Evolutionary conservation across 345 rosid species (phyloP).

Genomic region (Populus nigra): DNA sequence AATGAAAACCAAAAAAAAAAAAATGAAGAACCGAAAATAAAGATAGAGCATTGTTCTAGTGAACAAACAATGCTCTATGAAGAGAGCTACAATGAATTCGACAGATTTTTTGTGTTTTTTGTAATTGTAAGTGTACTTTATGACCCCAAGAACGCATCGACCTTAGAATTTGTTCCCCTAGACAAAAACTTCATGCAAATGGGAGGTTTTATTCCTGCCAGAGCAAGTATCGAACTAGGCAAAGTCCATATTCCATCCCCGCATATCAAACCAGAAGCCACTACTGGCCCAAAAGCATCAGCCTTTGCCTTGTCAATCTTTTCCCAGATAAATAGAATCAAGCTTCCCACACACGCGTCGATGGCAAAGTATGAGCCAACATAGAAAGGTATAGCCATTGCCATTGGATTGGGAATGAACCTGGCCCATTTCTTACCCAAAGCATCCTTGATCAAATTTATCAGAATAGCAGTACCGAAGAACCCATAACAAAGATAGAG

Average conservation of each 20-base stretch:
- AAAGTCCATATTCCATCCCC: slow-evolving; percentile 32
- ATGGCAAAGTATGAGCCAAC: slow-evolving; percentile 47
- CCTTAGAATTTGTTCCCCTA: slow-evolving; percentile 11
- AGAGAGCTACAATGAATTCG: too few species aligned
- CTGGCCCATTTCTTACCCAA: slow-evolving; percentile 31
- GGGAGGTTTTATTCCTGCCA: slow-evolving; percentile 19
- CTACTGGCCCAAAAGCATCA: slow-evolving; percentile 25
- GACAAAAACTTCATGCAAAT: slow-evolving; percentile 30
- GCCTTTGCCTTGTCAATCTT: slow-evolving; percentile 36
- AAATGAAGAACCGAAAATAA: too few species aligned
- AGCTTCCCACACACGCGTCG: slow-evolving; percentile 55
- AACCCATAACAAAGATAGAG: slow-evolving; percentile 41
- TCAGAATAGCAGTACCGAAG: slow-evolving; percentile 39
- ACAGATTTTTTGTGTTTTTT: too few species aligned
- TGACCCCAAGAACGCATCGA: slow-evolving; percentile 8
- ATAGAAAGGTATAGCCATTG: slow-evolving; percentile 53
- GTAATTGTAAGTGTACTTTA: neutral
- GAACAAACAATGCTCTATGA: too few species aligned
- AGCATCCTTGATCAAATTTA: slow-evolving; percentile 31
- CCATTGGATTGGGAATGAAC: slow-evolving; percentile 48
- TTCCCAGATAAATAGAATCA: slow-evolving; percentile 45
- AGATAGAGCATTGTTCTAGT: too few species aligned
- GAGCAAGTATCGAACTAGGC: slow-evolving; percentile 26
- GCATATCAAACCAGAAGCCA: slow-evolving; percentile 29
- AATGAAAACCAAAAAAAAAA: too few species aligned